Percentiles rank a stretch among this genome's conserved stretches.
phyloP scores from a whole-genome alignment of 805 yeast species.

The Zygosaccharomyces gambellarensis region DNA sequence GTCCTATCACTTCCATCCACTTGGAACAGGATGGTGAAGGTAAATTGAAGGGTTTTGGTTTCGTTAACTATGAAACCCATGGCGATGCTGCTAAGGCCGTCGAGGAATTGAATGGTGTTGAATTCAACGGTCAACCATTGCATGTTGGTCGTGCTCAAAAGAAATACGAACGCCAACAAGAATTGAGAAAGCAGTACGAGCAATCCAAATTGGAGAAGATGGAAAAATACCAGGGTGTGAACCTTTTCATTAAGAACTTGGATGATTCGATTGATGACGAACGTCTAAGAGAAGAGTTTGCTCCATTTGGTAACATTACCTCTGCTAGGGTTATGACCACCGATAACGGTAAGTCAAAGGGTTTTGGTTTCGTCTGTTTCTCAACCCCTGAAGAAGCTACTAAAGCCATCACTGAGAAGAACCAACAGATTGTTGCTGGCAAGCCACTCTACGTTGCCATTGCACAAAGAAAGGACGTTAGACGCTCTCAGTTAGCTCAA shows the following conservation, averaged over 20 bases:
- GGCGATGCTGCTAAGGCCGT: conserved; percentile 87
- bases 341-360: conserved; percentile 91
- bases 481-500: conserved; percentile 95
- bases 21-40: conserved; percentile 79
- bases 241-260: conserved; percentile 93
- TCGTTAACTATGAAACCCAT: conserved; percentile 85
- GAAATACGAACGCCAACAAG: conserved; percentile 96
- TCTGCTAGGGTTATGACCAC: conserved; percentile 96
- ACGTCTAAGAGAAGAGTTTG: conserved; percentile 83
- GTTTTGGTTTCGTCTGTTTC: conserved; percentile 98
- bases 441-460: conserved; percentile 98
- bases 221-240: conserved; percentile 94
- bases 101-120: conserved; percentile 83
- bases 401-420: conserved; percentile 96
- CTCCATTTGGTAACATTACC: conserved; percentile 90
- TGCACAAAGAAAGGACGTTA: conserved; percentile 97
- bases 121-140: conserved; percentile 76
- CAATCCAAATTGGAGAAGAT: conserved; percentile 85
- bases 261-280: conserved; percentile 92
- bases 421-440: conserved; percentile 89
- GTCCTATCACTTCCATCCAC: conserved; percentile 77
- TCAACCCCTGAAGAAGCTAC: conserved; percentile 98
- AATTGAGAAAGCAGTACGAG: conserved; percentile 92
- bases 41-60: conserved; percentile 93
- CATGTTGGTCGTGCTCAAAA: conserved; percentile 99